These are phyloP conservation scores for Boletus sp. DNA, from an alignment of 1,284 basidiomycete genomes.

Conservation along the genomic window DNA sequence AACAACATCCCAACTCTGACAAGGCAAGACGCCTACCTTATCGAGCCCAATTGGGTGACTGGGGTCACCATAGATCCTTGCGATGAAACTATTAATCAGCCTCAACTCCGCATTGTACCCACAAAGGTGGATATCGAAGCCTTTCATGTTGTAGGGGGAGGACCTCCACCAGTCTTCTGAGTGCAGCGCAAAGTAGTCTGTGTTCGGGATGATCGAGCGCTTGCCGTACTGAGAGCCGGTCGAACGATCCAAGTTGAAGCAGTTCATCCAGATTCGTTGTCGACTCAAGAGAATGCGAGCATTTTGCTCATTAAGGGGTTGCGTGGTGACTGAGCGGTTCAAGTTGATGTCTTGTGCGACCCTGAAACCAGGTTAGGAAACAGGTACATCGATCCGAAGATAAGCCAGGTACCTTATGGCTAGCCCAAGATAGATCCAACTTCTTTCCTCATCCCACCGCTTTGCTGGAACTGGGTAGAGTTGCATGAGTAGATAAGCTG, in stretches of 20 bases:
- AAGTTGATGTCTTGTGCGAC: constrained; percentile 82
- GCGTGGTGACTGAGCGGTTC: constrained; percentile 68
- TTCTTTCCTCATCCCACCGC: constrained; percentile 76
- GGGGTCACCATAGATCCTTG: constrained; percentile 68
- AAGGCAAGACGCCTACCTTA: constrained; percentile 42
- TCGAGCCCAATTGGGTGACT: constrained; percentile 68
- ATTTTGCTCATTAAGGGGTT: constrained; percentile 65
- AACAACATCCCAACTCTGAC: not conserved
- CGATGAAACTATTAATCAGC: constrained; percentile 56
- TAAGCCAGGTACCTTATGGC: constrained; percentile 56
- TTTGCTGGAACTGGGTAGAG: constrained; percentile 70
- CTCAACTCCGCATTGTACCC: constrained; percentile 71
- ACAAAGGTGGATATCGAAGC: constrained; percentile 74
- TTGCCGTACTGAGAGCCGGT: constrained; percentile 83
- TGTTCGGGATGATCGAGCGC: constrained; percentile 65
- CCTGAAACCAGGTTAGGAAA: constrained; percentile 34
- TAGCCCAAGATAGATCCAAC: constrained; percentile 75
- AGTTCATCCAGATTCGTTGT: constrained; percentile 84
- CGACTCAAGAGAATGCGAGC: constrained; percentile 82
- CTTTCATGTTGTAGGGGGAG: constrained; percentile 60
- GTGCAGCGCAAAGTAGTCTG: constrained; percentile 73
- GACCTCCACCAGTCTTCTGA: constrained; percentile 71
- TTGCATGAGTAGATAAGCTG: constrained; percentile 68
- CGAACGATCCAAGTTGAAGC: constrained; percentile 80
- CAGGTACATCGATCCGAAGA: not conserved